Conservation (phyloP, 345 rosid species). For the Barbarea vulgaris region DNA sequence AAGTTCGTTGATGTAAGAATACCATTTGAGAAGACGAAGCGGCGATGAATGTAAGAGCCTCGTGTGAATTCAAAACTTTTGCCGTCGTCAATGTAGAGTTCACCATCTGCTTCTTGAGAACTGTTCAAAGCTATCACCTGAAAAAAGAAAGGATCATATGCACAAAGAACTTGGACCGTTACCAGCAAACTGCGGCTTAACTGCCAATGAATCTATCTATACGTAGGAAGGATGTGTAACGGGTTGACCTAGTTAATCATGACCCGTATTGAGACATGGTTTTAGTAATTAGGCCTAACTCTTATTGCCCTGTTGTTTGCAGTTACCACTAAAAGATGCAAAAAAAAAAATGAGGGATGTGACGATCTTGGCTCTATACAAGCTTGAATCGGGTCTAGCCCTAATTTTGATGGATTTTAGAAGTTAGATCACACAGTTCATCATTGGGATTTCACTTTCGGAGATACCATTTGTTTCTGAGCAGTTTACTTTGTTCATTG, state of each 20-base stretch:
- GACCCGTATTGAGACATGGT: not conserved
- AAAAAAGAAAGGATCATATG: not conserved
- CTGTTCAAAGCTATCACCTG: constrained; percentile 95
- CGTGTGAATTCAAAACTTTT: constrained; percentile 69
- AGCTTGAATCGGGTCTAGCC: not conserved
- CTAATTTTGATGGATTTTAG: not conserved
- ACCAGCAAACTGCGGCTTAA: not conserved
- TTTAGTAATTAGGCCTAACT: not conserved
- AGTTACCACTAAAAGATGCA: not conserved
- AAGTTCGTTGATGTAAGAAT: constrained; percentile 62
- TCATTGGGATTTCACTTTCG: not conserved
- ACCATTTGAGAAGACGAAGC: constrained; percentile 69
- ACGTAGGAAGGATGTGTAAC: not conserved
- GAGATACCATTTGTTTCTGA: not conserved
- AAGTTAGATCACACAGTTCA: not conserved
- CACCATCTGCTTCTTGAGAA: constrained; percentile 85
- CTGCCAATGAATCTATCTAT: not conserved
- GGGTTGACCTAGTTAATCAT: not conserved
- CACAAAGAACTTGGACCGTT: not conserved
- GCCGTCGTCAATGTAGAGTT: constrained; percentile 94
- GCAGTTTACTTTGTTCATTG: not conserved
- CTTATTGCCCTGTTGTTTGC: not conserved
- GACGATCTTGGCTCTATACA: not conserved
- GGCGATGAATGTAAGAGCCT: constrained; percentile 84
- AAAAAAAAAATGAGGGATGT: not conserved